Percentiles rank a stretch among this genome's conserved stretches.
phyloP scores from a whole-genome alignment of 768 basidiomycete genomes.

The Ramaria rubella region DNA sequence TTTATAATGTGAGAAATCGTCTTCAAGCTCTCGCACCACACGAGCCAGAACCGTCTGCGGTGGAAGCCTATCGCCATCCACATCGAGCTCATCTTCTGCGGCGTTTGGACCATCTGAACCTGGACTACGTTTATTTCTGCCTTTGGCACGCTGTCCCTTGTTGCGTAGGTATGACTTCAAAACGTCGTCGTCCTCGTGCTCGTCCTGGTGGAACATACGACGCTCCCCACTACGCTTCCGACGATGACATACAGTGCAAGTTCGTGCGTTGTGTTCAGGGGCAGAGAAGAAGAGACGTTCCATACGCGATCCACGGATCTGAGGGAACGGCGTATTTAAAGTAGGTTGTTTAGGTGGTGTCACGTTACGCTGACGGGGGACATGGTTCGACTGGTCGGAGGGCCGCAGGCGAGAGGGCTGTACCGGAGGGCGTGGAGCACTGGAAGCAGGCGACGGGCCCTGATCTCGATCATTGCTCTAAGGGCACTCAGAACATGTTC shows the following conservation, averaged over 20 bases:
- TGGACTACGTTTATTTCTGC: background rate
- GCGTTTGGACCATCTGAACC: too few species aligned
- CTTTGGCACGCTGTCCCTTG: background rate
- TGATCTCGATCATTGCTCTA: background rate
- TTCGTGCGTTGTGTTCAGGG: conserved; percentile 65
- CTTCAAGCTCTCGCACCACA: conserved; percentile 86
- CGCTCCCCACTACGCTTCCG: conserved; percentile 18
- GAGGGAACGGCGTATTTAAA: conserved; percentile 62
- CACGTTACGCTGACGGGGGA: conserved; percentile 12
- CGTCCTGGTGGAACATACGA: conserved; percentile 31
- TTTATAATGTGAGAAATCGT: conserved; percentile 93
- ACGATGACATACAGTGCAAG: conserved; percentile 61
- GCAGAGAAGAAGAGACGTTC: conserved; percentile 79
- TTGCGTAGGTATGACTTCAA: conserved; percentile 3
- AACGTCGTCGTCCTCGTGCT: conserved; percentile 36
- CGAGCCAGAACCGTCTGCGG: conserved; percentile 83
- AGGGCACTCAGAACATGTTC: background rate
- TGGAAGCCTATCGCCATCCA: conserved; percentile 46
- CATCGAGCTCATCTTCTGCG: conserved; percentile 10
- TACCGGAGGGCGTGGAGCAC: background rate
- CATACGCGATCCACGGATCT: conserved; percentile 70
- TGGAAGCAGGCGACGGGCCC: conserved; percentile 6
- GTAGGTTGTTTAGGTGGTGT: background rate
- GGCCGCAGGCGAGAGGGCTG: conserved; percentile 1
- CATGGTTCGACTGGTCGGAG: background rate